Evolutionary conservation across 768 basidiomycete species (phyloP), one percentile per base, ranked within the genome.

Genomic region (Lyophyllum shimeji): DNA sequence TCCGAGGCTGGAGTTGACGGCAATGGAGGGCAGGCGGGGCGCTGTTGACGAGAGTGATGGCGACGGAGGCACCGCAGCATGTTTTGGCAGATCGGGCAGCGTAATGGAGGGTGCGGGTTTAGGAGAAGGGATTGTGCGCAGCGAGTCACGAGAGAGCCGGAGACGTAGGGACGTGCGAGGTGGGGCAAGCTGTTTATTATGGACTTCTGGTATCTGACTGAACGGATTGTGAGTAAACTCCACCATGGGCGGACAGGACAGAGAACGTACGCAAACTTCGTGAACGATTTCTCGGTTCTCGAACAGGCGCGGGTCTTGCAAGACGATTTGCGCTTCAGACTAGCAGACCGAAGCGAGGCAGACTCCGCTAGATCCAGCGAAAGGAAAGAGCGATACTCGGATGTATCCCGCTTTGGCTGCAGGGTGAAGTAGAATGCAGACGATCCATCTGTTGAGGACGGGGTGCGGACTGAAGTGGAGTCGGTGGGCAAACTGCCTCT

Each of bases 361-460:
- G 76, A 74, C 66, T 84, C 82, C 37, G 85, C 86, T 3, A 86
- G 77, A 67, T 89, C 87, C 52, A 89, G 79, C 33, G 82, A 87
- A 49, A 89, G 79, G 67, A 87, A 88, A 2, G 87, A 88, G 40
- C 82, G 78, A 58, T 68, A 72, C 57, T 78, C 71, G 44, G 62
- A 54, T 2, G 67, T 57, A 63, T 78, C 74, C 29, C 76, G 73
- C 50, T 70, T 71, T 15, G 75, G 69, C 60, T 76, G 74, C 42
- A 81, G 65, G 1, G 81, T 80, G 55, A 80, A 76, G 64, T 81
- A 81, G 63, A 81, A 74, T 11, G 77, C 67, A 4, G 77, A 76
- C 3, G 69, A 65, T 2, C 67, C 64, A 46, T 64, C 59, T 49
- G 39, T 67, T 6, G 66, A 52, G 1, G 57, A 29, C 25, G 56